Base-by-base conservation (phyloP, 345 rosid species). In the Euphorbia tirucalli region DNA sequence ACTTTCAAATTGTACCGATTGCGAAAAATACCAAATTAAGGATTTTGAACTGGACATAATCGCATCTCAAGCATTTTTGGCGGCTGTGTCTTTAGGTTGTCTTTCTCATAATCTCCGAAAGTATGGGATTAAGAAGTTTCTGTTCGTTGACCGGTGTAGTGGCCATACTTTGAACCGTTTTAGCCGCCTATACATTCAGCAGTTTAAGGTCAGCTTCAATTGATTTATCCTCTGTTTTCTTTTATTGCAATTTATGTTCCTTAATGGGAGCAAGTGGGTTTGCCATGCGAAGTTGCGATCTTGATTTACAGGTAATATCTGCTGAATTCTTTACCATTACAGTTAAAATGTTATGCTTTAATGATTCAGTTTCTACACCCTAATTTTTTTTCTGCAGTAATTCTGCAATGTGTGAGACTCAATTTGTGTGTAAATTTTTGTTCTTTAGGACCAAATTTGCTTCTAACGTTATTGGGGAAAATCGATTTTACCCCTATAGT, bases 31-130 rank as follows among this genome's bases (percentile, higher is more conserved):
- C 71, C 93, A 89, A 75, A 83, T 89, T 48, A 86, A 81, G 87
- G 68, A 69, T 22, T 91, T 91, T 71, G 98, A 91, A 84, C 83
- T 91, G 15, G 87, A 80, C 39, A 91, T 88, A 13, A 87, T 93
- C 15, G 86, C 87, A n/a, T 85, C 93, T 2, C 97, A 93, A 75
- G 89, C 97, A 10, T 84, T 89, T 75, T 74, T 91, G 25, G 97
- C 94, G 10, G 96, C 86, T 27, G 89, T 88, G 27, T 90, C 98
- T 63, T 58, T 93, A 81, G 79, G 85, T 52, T 93, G 98, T 61
- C 59, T 91, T 25, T 85, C 98, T 8, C 89, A 85, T 79, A 89
- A 89, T 78, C 77, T 93, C 37, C 77, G 97, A n/a, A 91, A 93
- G 79, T 85, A 91, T 71, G 89, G 96, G 65, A 74, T 88, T 41